Conservation (phyloP, 768 basidiomycete species). For the Kwoniella mangroviensis region DNA sequence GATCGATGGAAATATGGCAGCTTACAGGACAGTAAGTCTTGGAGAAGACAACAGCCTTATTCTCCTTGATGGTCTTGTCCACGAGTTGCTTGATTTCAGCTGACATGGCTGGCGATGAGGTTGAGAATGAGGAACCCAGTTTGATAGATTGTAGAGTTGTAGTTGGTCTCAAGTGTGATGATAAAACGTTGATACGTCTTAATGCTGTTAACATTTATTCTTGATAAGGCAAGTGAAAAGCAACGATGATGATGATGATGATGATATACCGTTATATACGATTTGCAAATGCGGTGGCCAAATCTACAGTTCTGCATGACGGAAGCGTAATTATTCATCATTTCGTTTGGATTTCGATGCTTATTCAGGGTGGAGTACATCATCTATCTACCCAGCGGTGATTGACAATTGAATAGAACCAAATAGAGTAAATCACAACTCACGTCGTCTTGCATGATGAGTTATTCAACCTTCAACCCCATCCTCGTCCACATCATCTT, state of each 20-base stretch:
- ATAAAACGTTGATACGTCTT: conserved; percentile 27
- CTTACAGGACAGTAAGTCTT: conserved; percentile 57
- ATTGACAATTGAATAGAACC: too few relatives aligned
- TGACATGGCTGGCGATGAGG: conserved; percentile 37
- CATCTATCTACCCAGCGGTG: background rate
- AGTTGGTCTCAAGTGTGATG: conserved; percentile 18
- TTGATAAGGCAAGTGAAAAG: background rate
- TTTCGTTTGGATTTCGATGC: background rate
- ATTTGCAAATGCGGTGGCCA: background rate
- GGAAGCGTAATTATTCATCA: conserved; percentile 8
- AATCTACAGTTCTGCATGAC: background rate
- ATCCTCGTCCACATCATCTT: background rate
- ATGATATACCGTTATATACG: conserved; percentile 1
- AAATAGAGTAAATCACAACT: too few relatives aligned
- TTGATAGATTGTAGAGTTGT: conserved; percentile 29
- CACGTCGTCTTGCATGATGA: too few relatives aligned
- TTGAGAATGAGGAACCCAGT: conserved; percentile 51
- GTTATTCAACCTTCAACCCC: too few relatives aligned
- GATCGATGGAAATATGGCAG: conserved; percentile 10
- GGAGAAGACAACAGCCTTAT: conserved; percentile 52
- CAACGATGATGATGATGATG: background rate
- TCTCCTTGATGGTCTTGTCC: conserved; percentile 45
- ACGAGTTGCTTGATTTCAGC: conserved; percentile 51
- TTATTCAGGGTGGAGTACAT: background rate
- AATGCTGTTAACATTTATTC: conserved; percentile 30